Evolutionary conservation across 805 yeast species (phyloP).

Genomic region (Scheffersomyces spartinae): DNA sequence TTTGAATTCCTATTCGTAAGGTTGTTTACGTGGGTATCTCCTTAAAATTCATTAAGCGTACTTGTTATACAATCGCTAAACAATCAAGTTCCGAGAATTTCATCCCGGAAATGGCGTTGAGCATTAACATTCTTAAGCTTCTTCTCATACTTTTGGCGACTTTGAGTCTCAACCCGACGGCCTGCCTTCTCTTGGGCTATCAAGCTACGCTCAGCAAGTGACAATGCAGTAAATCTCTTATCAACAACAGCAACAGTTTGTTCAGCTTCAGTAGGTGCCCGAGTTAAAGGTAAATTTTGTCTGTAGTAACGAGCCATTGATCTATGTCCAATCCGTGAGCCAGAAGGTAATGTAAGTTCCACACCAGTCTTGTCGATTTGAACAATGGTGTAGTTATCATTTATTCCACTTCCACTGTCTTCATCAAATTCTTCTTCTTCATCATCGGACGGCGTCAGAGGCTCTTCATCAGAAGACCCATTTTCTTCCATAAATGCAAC

Average conservation of each 20-base stretch:
- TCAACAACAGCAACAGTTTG: slow-evolving; percentile 73
- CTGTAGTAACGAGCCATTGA: slow-evolving; percentile 59
- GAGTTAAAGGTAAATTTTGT: slow-evolving; percentile 46
- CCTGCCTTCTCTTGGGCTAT: slow-evolving; percentile 14
- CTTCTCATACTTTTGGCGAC: slow-evolving; percentile 11
- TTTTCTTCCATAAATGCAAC: slow-evolving; percentile 15
- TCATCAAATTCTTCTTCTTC: slow-evolving; percentile 6
- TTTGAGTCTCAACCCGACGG: slow-evolving; percentile 20
- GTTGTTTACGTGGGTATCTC: too few species aligned
- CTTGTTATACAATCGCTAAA: too few species aligned
- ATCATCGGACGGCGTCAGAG: slow-evolving; percentile 5
- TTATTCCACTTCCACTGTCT: slow-evolving; percentile 6
- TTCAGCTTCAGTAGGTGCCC: slow-evolving; percentile 47
- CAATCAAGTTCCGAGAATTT: slow-evolving; percentile 20
- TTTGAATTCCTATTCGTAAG: too few species aligned
- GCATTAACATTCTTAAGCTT: slow-evolving; percentile 17
- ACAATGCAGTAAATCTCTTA: slow-evolving; percentile 34
- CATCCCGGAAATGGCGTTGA: slow-evolving; percentile 29
- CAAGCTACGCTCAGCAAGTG: too few species aligned
- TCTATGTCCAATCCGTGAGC: slow-evolving; percentile 74
- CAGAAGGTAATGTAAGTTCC: slow-evolving; percentile 66
- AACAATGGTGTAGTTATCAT: slow-evolving; percentile 18
- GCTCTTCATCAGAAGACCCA: slow-evolving; percentile 7
- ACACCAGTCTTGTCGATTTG: slow-evolving; percentile 46
- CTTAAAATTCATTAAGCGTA: too few species aligned